Percentiles rank a stretch among this genome's conserved stretches.
phyloP scores from a whole-genome alignment of 1,284 basidiomycete genomes.

The Rhodotorula sp. region DNA sequence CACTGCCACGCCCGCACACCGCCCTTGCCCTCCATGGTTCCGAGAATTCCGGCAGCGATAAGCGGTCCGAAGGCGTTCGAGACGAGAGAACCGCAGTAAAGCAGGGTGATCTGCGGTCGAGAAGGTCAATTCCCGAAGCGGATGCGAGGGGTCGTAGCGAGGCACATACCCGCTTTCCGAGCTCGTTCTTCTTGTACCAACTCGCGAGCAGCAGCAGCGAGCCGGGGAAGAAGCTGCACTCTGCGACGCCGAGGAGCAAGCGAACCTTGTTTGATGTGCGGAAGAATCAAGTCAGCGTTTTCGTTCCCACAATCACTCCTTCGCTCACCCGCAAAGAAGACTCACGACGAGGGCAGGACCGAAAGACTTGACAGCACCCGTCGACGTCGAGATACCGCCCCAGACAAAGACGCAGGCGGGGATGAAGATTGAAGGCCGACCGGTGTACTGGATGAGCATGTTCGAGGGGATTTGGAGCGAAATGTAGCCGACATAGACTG shows the following conservation, averaged over 20 bases:
- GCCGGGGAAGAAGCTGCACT: conserved; percentile 47
- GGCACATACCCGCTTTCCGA: conserved; percentile 58
- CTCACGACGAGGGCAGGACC: conserved; percentile 20
- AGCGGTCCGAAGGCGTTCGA: conserved; percentile 68
- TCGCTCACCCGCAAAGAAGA: not conserved
- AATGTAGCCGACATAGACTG: conserved; percentile 9
- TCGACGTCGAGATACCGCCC: conserved; percentile 46
- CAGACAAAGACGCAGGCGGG: conserved; percentile 59
- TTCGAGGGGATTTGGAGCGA: conserved; percentile 33
- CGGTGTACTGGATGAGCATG: conserved; percentile 37
- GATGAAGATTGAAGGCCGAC: conserved; percentile 38
- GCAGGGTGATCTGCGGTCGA: not conserved
- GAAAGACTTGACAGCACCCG: conserved; percentile 46
- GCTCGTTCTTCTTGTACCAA: conserved; percentile 51
- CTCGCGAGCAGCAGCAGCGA: conserved; percentile 38
- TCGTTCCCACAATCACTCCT: not conserved
- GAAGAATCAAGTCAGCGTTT: not conserved
- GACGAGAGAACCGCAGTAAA: conserved; percentile 51
- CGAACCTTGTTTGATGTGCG: conserved; percentile 15
- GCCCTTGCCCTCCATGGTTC: conserved; percentile 63
- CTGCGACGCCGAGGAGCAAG: conserved; percentile 45
- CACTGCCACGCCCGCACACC: conserved; percentile 74
- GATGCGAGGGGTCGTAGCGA: not conserved
- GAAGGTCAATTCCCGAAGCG: not conserved
- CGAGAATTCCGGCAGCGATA: conserved; percentile 62